Evolutionary conservation across 768 basidiomycete genomes (phyloP), one percentile per base, ranked within the genome.

Genomic region (Amanita phalloides): DNA sequence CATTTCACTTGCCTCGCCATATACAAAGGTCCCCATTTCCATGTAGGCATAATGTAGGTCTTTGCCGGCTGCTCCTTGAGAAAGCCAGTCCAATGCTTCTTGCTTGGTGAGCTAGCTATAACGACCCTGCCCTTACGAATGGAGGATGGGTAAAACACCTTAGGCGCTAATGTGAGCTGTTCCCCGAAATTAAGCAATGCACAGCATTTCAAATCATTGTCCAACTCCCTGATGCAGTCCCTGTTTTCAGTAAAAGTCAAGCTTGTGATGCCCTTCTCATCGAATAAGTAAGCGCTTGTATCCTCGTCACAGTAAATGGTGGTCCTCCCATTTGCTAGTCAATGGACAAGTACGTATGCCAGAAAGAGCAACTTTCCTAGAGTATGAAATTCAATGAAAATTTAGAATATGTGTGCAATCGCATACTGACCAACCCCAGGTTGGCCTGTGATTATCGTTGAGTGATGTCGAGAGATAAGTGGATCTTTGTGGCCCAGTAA

Each of bases 331-430:
- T 53, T 43, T 50, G 36, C 49, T 20, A 55, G 51, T 53, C 51
- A 13, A 20, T 43, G 51, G 30, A 52, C 43, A 51, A 55, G 51
- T 25, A 55, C 45, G 36, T 55, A 55, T 35, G 20, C 46, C 17
- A 55, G 49, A 47, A 46, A 52, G 42, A 48, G 33, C n/a, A 51
- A 45, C 51, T 55, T 55, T 21, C 54, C 54, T 55, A 44, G 42
- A 7, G n/a, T 41, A 35, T 38, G 11, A 44, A 41, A 17, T 25
- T n/a, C 28, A 43, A 37, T 30, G 35, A 46, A 51, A 51, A 20
- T 42, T 26, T 33, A 28, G 33, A 54, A 51, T 28, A 35, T 33
- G 26, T 33, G 7, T 30, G 13, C 26, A 28, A 45, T 45, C 13
- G 35, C n/a, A 28, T 17, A 37, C 48, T 30, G 21, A 54, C 53